Base-by-base conservation (phyloP, 495 filamentous ascomycete species). In the Rostrohypoxylon terebratum region DNA sequence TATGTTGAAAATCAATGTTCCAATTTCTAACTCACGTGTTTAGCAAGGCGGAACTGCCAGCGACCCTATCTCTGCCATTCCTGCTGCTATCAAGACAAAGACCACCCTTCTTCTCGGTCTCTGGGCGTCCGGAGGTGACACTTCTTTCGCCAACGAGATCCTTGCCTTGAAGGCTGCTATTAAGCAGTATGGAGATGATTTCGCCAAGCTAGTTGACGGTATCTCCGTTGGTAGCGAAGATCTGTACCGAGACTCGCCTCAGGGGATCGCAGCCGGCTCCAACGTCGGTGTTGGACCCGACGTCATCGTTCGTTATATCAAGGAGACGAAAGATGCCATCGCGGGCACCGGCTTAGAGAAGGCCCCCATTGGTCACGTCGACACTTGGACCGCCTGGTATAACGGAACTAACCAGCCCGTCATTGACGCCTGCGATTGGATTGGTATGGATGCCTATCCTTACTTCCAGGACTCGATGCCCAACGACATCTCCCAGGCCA, bases 161-260 rank as follows among this genome's bases (percentile, higher is more conserved):
- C 75, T 84, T 11, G 92, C 93, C 11, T 86, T 96, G 53, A 85
- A 83, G 77, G 77, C 80, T 33, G 89, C 90, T 74, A 91, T 91
- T 76, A 42, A 69, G 42, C 80, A 87, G 61, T 92, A 93, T 77
- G 91, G 91, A 21, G 78, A 81, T 3, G 77, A 78, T 23, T 88
- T 96, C 77, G 81, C 85, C 71, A 79, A 84, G 63, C 82, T 91
- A 47, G 87, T 97, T 36, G 90, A 86, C 61, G 94, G 93, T 81
- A 94, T 97, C 83, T 94, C 94, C 3, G 93, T 97, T 61, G 94
- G 93, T 64, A 92, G 89, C 78, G 94, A 97, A 86, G 92, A 96
- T 80, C 85, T 97, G 4, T 97, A 98, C 88, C 90, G 94, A 65
- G 87, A 86, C 84, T 91, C 90, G 2, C 84, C 87, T 23, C 87